Percentiles rank a stretch among this genome's conserved stretches.
Conservation (phyloP, 306 rosid genomes). For the Herpetospermum pedunculosum region DNA sequence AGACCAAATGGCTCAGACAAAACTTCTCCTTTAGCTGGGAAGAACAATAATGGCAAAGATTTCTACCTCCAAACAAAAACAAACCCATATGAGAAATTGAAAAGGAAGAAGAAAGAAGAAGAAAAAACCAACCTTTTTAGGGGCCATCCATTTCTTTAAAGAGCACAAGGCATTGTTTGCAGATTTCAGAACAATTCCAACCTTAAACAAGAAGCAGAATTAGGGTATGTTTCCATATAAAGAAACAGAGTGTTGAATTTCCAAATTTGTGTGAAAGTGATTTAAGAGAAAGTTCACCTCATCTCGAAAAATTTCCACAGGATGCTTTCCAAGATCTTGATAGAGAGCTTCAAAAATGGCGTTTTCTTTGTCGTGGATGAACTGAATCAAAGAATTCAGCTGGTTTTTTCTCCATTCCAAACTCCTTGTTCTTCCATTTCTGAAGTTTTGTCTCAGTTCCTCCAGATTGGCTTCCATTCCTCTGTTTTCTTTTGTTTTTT, state of each 20-base stretch:
- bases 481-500: background rate
- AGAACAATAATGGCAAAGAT: slow-evolving; percentile 42
- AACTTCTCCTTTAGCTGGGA: slow-evolving; percentile 60
- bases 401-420: slow-evolving; percentile 69
- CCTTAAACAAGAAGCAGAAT: slow-evolving; percentile 21
- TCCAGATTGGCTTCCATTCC: slow-evolving; percentile 22
- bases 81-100: background rate
- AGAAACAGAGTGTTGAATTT: background rate
- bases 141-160: slow-evolving; percentile 65
- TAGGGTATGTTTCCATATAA: background rate
- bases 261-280: background rate
- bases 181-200: slow-evolving; percentile 62
- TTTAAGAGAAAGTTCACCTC: slow-evolving; percentile 31
- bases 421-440: slow-evolving; percentile 43
- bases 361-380: slow-evolving; percentile 47
- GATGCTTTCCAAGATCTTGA: slow-evolving; percentile 88
- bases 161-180: slow-evolving; percentile 24
- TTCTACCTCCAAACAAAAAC: slow-evolving; percentile 21
- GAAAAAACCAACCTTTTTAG: slow-evolving; percentile 30
- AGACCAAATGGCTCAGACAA: slow-evolving; percentile 76
- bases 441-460: slow-evolving; percentile 47
- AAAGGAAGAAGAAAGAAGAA: background rate
- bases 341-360: slow-evolving; percentile 40
- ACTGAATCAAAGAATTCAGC: slow-evolving; percentile 36
- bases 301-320: slow-evolving; percentile 57